These are phyloP conservation scores for Thraustochytrium sp. DNA, from an alignment of 352 stramenopile species.

Conservation along the genomic window DNA sequence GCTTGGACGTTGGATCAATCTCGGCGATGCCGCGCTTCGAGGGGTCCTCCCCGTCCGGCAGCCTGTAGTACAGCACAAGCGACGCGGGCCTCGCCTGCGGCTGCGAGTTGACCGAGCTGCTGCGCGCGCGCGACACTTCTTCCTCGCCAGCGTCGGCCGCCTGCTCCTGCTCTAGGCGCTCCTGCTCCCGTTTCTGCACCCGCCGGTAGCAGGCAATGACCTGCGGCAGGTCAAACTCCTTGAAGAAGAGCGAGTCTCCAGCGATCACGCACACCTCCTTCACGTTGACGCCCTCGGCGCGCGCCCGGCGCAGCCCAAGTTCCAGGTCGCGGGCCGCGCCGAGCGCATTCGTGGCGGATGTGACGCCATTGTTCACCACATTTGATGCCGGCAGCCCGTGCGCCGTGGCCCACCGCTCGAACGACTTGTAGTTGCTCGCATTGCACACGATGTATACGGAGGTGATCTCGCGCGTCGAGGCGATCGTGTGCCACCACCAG, in stretches of 20 bases:
- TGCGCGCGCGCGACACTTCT: neutral
- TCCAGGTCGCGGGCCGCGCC: constrained; percentile 44
- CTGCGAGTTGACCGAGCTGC: neutral
- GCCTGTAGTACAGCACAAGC: constrained; percentile 46
- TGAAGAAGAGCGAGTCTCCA: constrained; percentile 48
- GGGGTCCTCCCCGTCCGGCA: constrained; percentile 17
- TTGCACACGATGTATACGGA: constrained; percentile 47
- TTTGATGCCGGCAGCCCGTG: constrained; percentile 34
- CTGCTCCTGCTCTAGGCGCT: no score
- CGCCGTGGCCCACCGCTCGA: constrained; percentile 48
- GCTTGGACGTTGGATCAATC: constrained; percentile 35
- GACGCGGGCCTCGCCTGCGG: neutral
- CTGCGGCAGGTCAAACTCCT: constrained; percentile 46
- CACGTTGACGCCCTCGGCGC: neutral
- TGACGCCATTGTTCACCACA: constrained; percentile 48
- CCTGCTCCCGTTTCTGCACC: neutral
- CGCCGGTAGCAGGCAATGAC: constrained; percentile 30
- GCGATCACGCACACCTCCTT: constrained; percentile 48
- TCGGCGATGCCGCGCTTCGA: constrained; percentile 35
- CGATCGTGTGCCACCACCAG: constrained; percentile 47
- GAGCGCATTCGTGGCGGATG: neutral
- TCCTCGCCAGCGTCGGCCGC: neutral
- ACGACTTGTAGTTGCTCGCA: constrained; percentile 48
- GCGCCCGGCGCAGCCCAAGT: constrained; percentile 29
- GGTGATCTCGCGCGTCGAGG: constrained; percentile 42